Base-by-base conservation (phyloP, 305 asterid species). In the Fraxinus dipetala region DNA sequence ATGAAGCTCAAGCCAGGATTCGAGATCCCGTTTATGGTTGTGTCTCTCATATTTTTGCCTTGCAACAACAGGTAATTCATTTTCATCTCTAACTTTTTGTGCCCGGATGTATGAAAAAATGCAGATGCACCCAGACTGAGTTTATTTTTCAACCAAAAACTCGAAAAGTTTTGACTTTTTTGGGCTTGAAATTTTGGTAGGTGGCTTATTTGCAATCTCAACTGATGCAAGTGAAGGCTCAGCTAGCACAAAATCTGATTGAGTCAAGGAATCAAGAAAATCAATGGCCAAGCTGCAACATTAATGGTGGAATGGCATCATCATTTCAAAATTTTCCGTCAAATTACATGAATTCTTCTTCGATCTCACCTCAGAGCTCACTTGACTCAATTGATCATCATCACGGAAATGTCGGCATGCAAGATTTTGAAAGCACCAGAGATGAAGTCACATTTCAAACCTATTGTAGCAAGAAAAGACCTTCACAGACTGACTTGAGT, bases 21-120 rank as follows among this genome's bases (percentile, higher is more conserved):
- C 77, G 85, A n/a, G 97, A 93, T 77, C 97, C 97, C 0, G 96
- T 92, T 36, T 92, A 91, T 79, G 97, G 97, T 30, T 91, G 94
- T 59, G 97, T 93, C 20, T 81, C 97, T 28, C 96, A 93, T 69
- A 89, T 93, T 2, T 90, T 89, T 24, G 90, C 93, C 82, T 75
- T 93, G 79, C 96, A 93, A 61, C 96, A 93, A 72, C 97, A 93
- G 96, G 97, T 90, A 76, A 18, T 13, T 61, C 9, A 18, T 34
- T 24, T 11, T 2, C 69, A 83, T 40, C n/a, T 43, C 6, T 6
- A 9, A 3, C 45, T 1, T 28, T 45, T 45, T 13, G 56, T 45
- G 56, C 56, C 16, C 56, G 16, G 18, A 45, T 11, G 72, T 63
- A 13, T 63, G 30, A 10, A 63, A 35, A 35, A 35, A 35, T 6